These are phyloP conservation scores for Suillus bovinus DNA, from an alignment of 768 basidiomycete genomes.

Conservation along the genomic window DNA sequence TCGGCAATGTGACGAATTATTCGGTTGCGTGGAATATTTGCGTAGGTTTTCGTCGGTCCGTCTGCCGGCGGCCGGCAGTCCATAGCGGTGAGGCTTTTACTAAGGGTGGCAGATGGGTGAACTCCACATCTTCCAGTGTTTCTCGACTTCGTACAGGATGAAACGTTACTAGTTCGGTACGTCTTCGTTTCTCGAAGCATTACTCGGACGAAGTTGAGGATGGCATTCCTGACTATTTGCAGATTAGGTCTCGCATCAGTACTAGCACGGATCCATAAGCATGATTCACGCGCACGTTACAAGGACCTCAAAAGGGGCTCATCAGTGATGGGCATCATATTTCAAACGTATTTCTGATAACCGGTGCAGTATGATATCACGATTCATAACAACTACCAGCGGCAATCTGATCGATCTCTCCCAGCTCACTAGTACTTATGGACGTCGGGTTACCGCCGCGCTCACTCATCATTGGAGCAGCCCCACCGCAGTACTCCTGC, in stretches of 20 bases:
- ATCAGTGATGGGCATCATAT: constrained; percentile 7
- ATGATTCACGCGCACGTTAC: neutral
- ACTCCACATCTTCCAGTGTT: neutral
- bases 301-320: neutral
- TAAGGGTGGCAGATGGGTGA: neutral
- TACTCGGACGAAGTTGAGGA: neutral
- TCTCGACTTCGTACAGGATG: neutral
- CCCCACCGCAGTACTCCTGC: too few relatives aligned
- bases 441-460: too few relatives aligned
- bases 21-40: neutral
- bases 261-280: neutral
- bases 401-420: constrained; percentile 3
- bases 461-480: too few relatives aligned
- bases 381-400: constrained; percentile 1
- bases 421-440: too few relatives aligned
- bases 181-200: neutral
- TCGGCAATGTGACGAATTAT: too few relatives aligned
- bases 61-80: neutral
- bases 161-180: neutral
- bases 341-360: neutral
- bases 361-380: constrained; percentile 4
- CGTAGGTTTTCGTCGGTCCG: neutral
- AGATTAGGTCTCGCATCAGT: too few relatives aligned
- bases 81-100: too few relatives aligned
- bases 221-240: neutral